A percentile compares a stretch with the other conserved stretches of the same genome.
phyloP scores from a whole-genome alignment of 768 basidiomycete species.

The Hericium rajendrae region DNA sequence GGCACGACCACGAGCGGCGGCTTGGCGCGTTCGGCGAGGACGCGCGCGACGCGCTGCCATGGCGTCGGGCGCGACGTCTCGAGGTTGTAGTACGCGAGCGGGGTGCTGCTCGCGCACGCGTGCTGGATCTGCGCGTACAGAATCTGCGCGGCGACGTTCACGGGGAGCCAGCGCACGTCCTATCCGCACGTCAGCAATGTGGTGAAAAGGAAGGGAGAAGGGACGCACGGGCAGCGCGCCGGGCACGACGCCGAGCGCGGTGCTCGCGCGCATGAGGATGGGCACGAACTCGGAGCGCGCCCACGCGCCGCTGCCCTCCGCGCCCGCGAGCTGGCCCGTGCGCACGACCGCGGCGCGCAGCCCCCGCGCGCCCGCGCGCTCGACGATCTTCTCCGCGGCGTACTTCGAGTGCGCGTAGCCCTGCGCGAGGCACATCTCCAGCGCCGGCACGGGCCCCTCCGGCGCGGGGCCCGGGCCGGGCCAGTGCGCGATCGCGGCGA shows the following conservation, averaged over 20 bases:
- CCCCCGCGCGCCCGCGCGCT: background rate
- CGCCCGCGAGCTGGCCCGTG: background rate
- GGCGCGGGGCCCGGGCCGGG: background rate
- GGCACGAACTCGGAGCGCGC: constrained; percentile 1
- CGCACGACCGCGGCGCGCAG: background rate
- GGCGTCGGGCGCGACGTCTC: constrained; percentile 12
- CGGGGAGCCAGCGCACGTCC: constrained; percentile 16
- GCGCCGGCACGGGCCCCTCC: background rate
- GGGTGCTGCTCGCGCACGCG: constrained; percentile 3
- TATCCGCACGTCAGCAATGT: background rate
- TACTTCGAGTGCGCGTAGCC: constrained; percentile 21
- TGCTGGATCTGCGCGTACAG: constrained; percentile 13
- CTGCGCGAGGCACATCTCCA: background rate
- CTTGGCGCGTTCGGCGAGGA: constrained; percentile 1
- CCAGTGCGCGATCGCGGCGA: background rate
- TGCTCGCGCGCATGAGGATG: background rate
- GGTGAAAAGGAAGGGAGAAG: background rate
- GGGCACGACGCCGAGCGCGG: background rate
- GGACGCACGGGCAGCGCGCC: background rate
- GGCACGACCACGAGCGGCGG: constrained; percentile 17
- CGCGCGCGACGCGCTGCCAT: background rate
- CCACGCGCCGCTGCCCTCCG: constrained; percentile 1
- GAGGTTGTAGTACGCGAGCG: constrained; percentile 13
- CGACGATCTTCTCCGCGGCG: constrained; percentile 6
- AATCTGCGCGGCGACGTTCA: constrained; percentile 16